Evolutionary conservation across 495 filamentous ascomycete species (phyloP).

Genomic region (Aspergillus diversus): DNA sequence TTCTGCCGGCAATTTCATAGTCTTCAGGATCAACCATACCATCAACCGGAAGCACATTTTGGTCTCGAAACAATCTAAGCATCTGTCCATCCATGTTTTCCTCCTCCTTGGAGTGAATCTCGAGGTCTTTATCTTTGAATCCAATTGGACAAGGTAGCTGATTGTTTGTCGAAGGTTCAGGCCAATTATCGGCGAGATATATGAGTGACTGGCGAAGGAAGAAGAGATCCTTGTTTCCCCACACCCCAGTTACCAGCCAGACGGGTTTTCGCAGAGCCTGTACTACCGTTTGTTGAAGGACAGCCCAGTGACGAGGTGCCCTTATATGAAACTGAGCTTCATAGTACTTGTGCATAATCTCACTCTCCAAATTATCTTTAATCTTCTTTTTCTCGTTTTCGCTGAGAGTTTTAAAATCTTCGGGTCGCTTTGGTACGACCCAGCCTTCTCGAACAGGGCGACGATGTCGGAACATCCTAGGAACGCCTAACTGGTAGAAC

Average conservation of each 20-base stretch:
- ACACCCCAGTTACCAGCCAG: conserved; percentile 35
- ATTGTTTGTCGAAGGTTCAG: conserved; percentile 27
- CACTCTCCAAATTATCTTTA: conserved; percentile 32
- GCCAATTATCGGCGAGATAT: conserved; percentile 28
- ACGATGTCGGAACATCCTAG: conserved; percentile 36
- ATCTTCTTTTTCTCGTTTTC: conserved; percentile 31
- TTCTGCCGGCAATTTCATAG: conserved; percentile 24
- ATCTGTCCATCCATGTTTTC: conserved; percentile 33
- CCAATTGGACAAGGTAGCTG: conserved; percentile 34
- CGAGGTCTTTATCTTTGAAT: conserved; percentile 35
- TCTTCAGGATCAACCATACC: conserved; percentile 34
- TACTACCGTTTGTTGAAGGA: conserved; percentile 29
- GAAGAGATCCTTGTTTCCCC: conserved; percentile 40
- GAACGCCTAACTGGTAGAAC: conserved; percentile 35
- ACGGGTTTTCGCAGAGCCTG: conserved; percentile 33
- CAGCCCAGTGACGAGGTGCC: conserved; percentile 35
- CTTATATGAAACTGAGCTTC: conserved; percentile 31
- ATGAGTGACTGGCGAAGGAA: conserved; percentile 40
- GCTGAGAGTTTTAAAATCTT: conserved; percentile 32
- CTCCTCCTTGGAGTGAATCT: conserved; percentile 32
- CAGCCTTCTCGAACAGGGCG: conserved; percentile 31
- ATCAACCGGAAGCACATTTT: conserved; percentile 33
- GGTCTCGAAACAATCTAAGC: conserved; percentile 30
- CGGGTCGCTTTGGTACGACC: conserved; percentile 31
- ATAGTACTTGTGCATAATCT: conserved; percentile 39